Evolutionary conservation across 768 basidiomycete species (phyloP), one percentile per base, ranked within the genome.

Genomic region (Paxillus involutus): DNA sequence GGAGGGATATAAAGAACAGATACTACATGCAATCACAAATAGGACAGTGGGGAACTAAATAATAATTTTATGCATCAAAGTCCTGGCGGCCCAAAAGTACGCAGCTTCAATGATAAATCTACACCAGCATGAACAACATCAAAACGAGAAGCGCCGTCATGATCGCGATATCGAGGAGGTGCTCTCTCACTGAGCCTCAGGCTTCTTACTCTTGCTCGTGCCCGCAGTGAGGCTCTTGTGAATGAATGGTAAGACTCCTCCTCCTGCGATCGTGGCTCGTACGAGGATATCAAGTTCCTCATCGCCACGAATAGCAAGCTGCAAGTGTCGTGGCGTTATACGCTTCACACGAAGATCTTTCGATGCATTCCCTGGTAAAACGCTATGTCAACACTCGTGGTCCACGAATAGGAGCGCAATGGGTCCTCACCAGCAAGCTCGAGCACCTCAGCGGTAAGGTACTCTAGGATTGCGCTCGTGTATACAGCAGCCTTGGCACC

Each of bases 401-500:
- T 21, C 21, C 21, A 29, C 6, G 43, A 6, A 55, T 4, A 30
- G 13, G 11, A 39, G 21, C 10, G 7, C 11, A 33, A 12, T 4
- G 9, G 26, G 56, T 21, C 75, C 88, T 57, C 60, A 94, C 94
- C 95, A 52, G 95, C 95, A 47, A 98, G 83, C 70, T 98, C 95
- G 49, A 98, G 76, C 9, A 98, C 95, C 69, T 98, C 95, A 10
- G 95, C 95, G 0, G 94, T 96, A 48, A 98, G 79, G 68, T 98
- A 98, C 72, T 98, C 95, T 52, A 97, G 80, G 61, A 97, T 94
- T 32, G 95, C 94, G 36, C 91, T 87, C n/a, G 92, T 93, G 71
- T 96, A 96, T 14, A 98, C 95, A 9, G 95, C 94, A 26, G 94
- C 94, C 70, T 97, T 97, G n/a, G 94, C 95, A 29, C 94, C 95